A percentile compares a stretch with the other conserved stretches of the same genome.
phyloP scores from a whole-genome alignment of 2,329 filamentous ascomycete genomes.

The Zasmidium citrigriseum region DNA sequence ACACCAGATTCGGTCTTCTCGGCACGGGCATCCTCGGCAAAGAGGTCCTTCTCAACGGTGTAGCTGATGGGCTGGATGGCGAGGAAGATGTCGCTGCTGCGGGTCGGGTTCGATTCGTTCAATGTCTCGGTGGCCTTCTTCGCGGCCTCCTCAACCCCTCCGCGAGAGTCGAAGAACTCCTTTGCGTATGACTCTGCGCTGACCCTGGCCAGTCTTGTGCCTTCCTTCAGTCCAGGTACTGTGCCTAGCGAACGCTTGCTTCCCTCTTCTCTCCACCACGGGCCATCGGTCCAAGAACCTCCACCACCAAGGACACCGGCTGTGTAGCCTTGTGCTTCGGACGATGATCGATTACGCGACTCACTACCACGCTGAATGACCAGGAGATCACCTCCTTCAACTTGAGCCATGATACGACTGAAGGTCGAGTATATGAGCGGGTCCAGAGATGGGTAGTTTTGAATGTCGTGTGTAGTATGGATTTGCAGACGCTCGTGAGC shows the following conservation, averaged over 20 bases:
- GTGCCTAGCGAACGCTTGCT: constrained; percentile 73
- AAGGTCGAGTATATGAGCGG: constrained; percentile 91
- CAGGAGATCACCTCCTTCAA: constrained; percentile 91
- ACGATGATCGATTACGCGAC: constrained; percentile 63
- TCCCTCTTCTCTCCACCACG: constrained; percentile 79
- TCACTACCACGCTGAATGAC: constrained; percentile 94
- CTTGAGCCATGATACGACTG: constrained; percentile 95
- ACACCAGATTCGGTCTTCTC: constrained; percentile 11
- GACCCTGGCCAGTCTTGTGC: constrained; percentile 86
- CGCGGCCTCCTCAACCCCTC: constrained; percentile 78
- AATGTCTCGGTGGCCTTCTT: constrained; percentile 76
- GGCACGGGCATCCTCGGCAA: constrained; percentile 53
- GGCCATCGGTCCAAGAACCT: constrained; percentile 85
- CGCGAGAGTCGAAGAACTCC: constrained; percentile 78
- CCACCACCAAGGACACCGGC: constrained; percentile 48
- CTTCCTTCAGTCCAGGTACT: constrained; percentile 79
- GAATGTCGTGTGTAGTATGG: constrained; percentile 93
- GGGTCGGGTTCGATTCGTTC: constrained; percentile 82
- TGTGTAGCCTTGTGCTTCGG: constrained; percentile 57
- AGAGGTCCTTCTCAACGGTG: constrained; percentile 65
- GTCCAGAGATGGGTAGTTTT: constrained; percentile 91
- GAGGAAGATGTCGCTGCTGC: constrained; percentile 92
- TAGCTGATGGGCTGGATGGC: constrained; percentile 85
- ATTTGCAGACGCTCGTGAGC: constrained; percentile 96
- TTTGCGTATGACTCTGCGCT: constrained; percentile 83